Base-by-base conservation (phyloP, 768 basidiomycete genomes). In the Hygrophorus pudorinus region DNA sequence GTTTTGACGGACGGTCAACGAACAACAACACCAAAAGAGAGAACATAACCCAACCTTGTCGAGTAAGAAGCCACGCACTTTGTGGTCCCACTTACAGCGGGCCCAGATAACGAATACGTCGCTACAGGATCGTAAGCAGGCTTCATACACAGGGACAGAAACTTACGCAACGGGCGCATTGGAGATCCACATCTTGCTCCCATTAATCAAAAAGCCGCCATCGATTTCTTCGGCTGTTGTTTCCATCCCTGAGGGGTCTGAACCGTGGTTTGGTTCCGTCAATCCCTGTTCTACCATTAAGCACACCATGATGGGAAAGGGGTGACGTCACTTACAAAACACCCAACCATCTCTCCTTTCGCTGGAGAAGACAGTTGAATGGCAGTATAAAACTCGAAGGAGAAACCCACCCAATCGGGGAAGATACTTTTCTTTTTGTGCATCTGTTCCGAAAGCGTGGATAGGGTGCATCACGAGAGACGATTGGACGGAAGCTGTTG, bases 231-330 rank as follows among this genome's bases (percentile, higher is more conserved):
- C 78, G 9, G 91, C 94, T 20, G 75, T 81, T 1, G 94, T 96
- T 56, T 93, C 88, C 94, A 98, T 97, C n/a, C 83, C 80, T n/a
- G 81, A 83, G 12, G 93, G 93, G 55, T 98, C 94, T 2, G 93
- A 97, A 17, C 94, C 94, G 57, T 96, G 91, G 53, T 97, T 91
- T 0, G 94, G 89, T 64, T 98, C 94, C 0, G 94, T 97, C 34
- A 97, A 66, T 21, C 93, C 92, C 92, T 94, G 47, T 21, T 20
- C 33, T 33, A 38, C 41, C 8, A 34, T 29, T 38, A 27, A 31
- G 27, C 34, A 44, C 34, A 41, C 46, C 34, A 42, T 14, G 12
- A 42, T 3, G 10, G 11, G 14, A 48, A 33, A 41, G 18, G 27
- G 18, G 31, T 32, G 46, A 18, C 41, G 13, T 12, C n/a, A 72